Base-by-base conservation (phyloP, 192 early-diverging fungal genomes). In the Umbelopsis vinacea region DNA sequence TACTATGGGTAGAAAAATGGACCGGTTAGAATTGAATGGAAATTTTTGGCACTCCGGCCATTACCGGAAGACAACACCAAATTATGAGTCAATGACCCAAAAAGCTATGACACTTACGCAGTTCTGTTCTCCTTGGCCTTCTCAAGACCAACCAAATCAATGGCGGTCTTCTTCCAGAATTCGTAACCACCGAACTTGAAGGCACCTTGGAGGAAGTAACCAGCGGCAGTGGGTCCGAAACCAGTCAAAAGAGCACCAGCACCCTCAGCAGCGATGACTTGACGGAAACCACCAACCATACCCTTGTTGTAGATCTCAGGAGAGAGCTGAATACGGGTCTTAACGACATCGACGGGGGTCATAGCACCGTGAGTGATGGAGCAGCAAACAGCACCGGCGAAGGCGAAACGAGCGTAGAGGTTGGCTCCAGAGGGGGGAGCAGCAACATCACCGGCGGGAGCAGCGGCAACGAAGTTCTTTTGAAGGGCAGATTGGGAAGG, bases 311-410 rank as follows among this genome's bases (percentile, higher is more conserved):
- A 91, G 26, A 74, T 46, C 23, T 70, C 74, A 74, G 88, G 82
- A 23, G 86, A 84, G 53, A 92, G 83, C 76, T 93, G 91, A 68
- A 93, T 93, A 63, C 90, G 79, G 43, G 90, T 91, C 82, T 92
- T 93, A 72, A 91, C 89, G 70, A 93, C 90, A 83, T 92, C 91
- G 71, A 90, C 87, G 52, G 79, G 79, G 40, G 79, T 80, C 76
- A 88, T 76, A 71, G 82, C 86, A 81, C 86, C 86, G 81, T 88
- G 86, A 70, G 86, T 88, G 79, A 88, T 75, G 77, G 77, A 79
- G 75, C 86, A 88, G 77, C 86, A 84, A 68, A 88, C 60, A 52
- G 86, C 86, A 77, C 86, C 86, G 55, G 86, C 84, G 46, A 88
- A 74, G 54, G 86, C 86, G 76, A 84, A 88, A 72, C 86, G 84